These are phyloP conservation scores for Curvularia verruculosa DNA, from an alignment of 2,329 filamentous ascomycete species.

Conservation along the genomic window DNA sequence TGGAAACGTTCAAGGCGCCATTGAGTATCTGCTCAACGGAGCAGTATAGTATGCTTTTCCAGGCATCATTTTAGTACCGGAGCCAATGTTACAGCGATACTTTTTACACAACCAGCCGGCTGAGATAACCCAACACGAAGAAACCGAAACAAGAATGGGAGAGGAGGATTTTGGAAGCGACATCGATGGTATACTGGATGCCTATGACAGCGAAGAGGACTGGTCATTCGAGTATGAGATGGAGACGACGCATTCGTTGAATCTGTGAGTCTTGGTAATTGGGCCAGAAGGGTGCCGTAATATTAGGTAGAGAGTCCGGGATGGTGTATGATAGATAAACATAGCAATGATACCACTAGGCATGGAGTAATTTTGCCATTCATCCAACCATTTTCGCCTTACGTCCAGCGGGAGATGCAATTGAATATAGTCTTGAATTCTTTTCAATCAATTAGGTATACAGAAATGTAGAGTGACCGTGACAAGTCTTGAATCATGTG, in stretches of 20 bases:
- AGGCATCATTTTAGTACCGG: neutral
- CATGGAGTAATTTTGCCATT: neutral
- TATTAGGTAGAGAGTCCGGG: slow-evolving; percentile 4
- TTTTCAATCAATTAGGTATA: neutral
- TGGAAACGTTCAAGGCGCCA: slow-evolving; percentile 90
- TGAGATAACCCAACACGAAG: slow-evolving; percentile 6
- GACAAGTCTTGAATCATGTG: neutral
- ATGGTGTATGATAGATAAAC: neutral
- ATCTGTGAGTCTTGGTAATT: neutral
- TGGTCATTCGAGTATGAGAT: slow-evolving; percentile 10
- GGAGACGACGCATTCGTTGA: slow-evolving; percentile 7
- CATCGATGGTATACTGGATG: slow-evolving; percentile 11
- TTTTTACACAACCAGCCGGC: slow-evolving; percentile 5
- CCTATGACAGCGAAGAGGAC: slow-evolving; percentile 15
- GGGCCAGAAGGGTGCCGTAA: slow-evolving; percentile 2
- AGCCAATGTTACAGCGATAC: neutral
- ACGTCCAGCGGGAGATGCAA: neutral
- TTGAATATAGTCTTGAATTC: neutral
- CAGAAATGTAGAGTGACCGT: neutral
- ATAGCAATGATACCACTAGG: slow-evolving; percentile 17
- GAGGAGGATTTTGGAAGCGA: slow-evolving; percentile 15
- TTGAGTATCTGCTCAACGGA: slow-evolving; percentile 68
- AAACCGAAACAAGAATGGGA: neutral
- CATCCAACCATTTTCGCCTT: neutral
- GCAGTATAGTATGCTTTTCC: slow-evolving; percentile 30